Conservation (phyloP, 2,329 filamentous ascomycete genomes). For the Fusarium verticillioides region DNA sequence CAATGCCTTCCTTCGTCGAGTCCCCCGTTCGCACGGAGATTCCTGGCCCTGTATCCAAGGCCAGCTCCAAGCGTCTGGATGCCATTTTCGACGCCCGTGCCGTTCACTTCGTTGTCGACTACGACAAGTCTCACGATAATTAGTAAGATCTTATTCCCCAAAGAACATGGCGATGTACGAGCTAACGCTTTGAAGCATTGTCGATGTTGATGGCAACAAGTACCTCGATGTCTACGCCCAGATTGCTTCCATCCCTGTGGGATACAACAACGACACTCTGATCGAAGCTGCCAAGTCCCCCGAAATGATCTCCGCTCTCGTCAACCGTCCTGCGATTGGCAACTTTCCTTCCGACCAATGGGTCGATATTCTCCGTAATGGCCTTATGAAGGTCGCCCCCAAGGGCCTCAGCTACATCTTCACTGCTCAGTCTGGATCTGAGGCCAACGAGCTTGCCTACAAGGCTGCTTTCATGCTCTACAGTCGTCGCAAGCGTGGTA, state of each 20-base stretch:
- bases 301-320: conserved; percentile 77
- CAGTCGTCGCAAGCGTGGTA: conserved; percentile 76
- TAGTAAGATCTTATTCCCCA: conserved; percentile 47
- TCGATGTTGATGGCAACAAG: conserved; percentile 62
- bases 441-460: conserved; percentile 87
- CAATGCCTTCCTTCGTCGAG: conserved; percentile 50
- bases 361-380: conserved; percentile 76
- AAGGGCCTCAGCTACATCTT: conserved; percentile 83
- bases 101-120: conserved; percentile 64
- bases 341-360: conserved; percentile 84
- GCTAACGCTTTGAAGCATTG: conserved; percentile 48
- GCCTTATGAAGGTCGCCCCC: conserved; percentile 77
- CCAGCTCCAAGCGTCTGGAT: conserved; percentile 56
- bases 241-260: conserved; percentile 85
- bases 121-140: conserved; percentile 63
- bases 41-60: conserved; percentile 54
- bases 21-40: conserved; percentile 52
- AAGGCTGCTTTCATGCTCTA: conserved; percentile 89
- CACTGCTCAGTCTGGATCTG: conserved; percentile 81
- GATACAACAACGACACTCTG: conserved; percentile 82
- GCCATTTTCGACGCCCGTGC: conserved; percentile 63
- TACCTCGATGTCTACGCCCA: conserved; percentile 74
- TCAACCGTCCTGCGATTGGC: conserved; percentile 82
- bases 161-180: not conserved
- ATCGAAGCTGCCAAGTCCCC: conserved; percentile 72